Percentiles rank a stretch among this genome's conserved stretches.
Conservation (phyloP, 2,329 filamentous ascomycete genomes). For the Rutstroemia sp. region DNA sequence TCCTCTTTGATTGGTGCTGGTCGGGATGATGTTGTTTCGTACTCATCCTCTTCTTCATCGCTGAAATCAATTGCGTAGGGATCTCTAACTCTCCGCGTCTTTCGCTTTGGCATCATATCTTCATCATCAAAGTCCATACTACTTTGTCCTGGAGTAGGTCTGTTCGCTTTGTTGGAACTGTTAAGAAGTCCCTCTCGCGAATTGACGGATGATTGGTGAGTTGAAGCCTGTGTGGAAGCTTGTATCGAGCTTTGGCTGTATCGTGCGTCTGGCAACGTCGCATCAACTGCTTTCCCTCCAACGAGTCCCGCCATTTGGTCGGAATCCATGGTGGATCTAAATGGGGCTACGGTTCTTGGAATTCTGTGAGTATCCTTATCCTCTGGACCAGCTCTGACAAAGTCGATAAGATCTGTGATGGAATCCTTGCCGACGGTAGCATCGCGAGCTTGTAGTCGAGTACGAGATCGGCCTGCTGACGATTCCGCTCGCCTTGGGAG, state of each 20-base stretch:
- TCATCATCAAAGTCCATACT: slow-evolving; percentile 21
- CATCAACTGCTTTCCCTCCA: slow-evolving; percentile 50
- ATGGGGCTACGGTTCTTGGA: slow-evolving; percentile 75
- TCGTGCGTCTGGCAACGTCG: slow-evolving; percentile 47
- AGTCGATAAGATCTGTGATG: slow-evolving; percentile 87
- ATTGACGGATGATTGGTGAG: slow-evolving; percentile 42
- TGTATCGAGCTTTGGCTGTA: slow-evolving; percentile 38
- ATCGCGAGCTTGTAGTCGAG: slow-evolving; percentile 63
- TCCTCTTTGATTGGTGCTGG: slow-evolving; percentile 35
- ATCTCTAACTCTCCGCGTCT: slow-evolving; percentile 71
- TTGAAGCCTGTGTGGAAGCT: slow-evolving; percentile 8
- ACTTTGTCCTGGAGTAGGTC: slow-evolving; percentile 12
- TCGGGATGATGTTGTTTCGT: slow-evolving; percentile 15
- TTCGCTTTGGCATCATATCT: slow-evolving; percentile 57
- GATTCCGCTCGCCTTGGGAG: slow-evolving; percentile 25
- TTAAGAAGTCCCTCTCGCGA: slow-evolving; percentile 65
- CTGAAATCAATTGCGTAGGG: slow-evolving; percentile 88
- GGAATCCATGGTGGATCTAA: slow-evolving; percentile 78
- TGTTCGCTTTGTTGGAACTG: slow-evolving; percentile 31
- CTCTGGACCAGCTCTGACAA: slow-evolving; percentile 76
- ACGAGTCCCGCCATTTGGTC: slow-evolving; percentile 58
- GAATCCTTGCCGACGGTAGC: slow-evolving; percentile 55
- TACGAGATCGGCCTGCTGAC: slow-evolving; percentile 39
- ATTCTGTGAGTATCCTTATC: slow-evolving; percentile 60
- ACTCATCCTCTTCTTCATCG: slow-evolving; percentile 29